Evolutionary conservation across 1,139 yeast genomes (phyloP), one percentile per base, ranked within the genome.

Genomic region (Arxiozyma slooffiae): DNA sequence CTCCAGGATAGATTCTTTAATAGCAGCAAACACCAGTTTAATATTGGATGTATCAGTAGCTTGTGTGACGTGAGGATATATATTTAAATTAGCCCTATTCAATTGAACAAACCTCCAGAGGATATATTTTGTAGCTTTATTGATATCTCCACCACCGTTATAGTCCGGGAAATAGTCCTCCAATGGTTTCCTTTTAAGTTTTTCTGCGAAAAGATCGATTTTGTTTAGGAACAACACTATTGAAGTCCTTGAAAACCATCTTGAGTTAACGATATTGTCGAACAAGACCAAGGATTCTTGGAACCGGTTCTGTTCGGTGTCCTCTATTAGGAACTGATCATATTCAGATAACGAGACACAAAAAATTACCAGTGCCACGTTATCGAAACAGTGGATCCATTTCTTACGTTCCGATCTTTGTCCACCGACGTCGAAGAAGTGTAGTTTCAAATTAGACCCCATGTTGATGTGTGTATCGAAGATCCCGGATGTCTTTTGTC

Each of bases 361-460:
- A 66, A 88, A 89, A 52, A 89, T 87, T 47, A 89, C 85, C 48
- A 86, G 74, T 0, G 96, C 85, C 37, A 89, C 97, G 60, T 89
- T 88, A 67, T 89, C 96, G 62, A 89, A 89, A 64, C 96, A 89
- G 68, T 89, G 95, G 57, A 89, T 89, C 97, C 97, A 89, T 67
- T 89, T 89, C 63, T 87, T 87, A 50, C 97, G 80, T 70, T 89
- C 97, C 1, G 92, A 82, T 60, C 97, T 73, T 69, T 89, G 97
- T 1, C 97, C 97, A 55, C 97, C 97, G 47, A 89, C 96, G 67
- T 89, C 97, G 64, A 77, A 88, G 76, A 89, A 80, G 67, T 87
- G 95, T 52, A 88, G 78, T 61, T 81, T 81, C 51, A 87, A 71
- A 43, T 60, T 58, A 5, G 78, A 76, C 41, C 87, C 90, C 81